Conservation (phyloP, 495 filamentous ascomycete genomes). For the Hypoxylon lienhwacheense region DNA sequence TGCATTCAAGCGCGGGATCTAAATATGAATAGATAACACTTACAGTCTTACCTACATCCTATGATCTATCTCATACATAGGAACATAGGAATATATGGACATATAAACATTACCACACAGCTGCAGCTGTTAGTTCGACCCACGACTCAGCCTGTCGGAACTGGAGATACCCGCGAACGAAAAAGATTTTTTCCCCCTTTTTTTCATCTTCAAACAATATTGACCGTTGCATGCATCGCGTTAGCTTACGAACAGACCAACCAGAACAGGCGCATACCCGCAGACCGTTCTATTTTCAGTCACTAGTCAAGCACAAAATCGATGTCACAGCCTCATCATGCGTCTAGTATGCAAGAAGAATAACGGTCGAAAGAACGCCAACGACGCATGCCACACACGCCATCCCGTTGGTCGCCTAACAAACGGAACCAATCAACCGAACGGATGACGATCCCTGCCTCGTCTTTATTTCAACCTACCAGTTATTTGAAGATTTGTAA, state of each 20-base stretch:
- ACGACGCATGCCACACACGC: conserved; percentile 18
- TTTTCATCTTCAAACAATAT: too few species aligned
- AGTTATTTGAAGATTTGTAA: background rate
- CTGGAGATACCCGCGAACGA: conserved; percentile 15
- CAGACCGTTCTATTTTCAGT: conserved; percentile 32
- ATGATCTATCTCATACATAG: too few species aligned
- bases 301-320: conserved; percentile 14
- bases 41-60: too few species aligned
- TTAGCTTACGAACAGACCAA: conserved; percentile 21
- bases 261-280: background rate
- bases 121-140: conserved; percentile 1
- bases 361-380: conserved; percentile 28
- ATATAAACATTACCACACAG: too few species aligned
- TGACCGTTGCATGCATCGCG: too few species aligned
- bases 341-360: too few species aligned
- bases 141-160: conserved; percentile 14
- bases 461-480: conserved; percentile 24
- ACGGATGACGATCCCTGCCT: conserved; percentile 16
- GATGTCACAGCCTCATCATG: conserved; percentile 29
- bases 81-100: too few species aligned
- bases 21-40: conserved; percentile 11
- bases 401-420: conserved; percentile 11
- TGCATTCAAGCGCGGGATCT: background rate
- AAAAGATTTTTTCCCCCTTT: conserved; percentile 4
- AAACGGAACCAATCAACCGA: conserved; percentile 13